Base-by-base conservation (phyloP, 2,329 filamentous ascomycete species). In the Hypoxylon sp. region DNA sequence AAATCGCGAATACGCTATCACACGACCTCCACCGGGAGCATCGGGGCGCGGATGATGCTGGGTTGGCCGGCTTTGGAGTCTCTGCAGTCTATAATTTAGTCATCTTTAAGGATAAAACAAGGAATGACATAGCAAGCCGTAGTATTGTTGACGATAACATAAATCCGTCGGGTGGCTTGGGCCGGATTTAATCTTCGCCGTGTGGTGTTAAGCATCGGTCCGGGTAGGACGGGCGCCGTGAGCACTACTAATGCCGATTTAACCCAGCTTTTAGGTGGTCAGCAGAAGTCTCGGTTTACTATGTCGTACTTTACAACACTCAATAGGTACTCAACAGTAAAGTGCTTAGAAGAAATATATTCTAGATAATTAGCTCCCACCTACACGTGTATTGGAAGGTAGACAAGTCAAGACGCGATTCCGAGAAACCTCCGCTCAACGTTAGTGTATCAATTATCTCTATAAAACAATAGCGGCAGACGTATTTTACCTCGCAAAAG, bases 111-210 rank as follows among this genome's bases (percentile, higher is more conserved):
- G 7, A 49, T 32, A 55, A 57, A 67, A 32, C 46, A 52, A 30
- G 53, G 45, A 36, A 63, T 58, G 46, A 52, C 38, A 48, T 58
- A 53, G 56, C 11, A n/a, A 21, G 57, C 41, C 55, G 56, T 64
- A 50, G 32, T 32, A 51, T 61, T 50, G 50, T 56, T 45, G 30
- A 67, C 53, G 19, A 53, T 53, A 34, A 46, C 13, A 53, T 41
- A 30, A 23, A 32, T 6, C 52, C 28, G 28, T 60, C 64, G 64
- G 60, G 49, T 69, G 61, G 55, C 45, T 63, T 63, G 64, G 45
- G 19, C 34, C 67, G 67, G 64, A 63, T 61, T 67, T 70, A 67
- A 67, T 60, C 32, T 28, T 63, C 53, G 58, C 56, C 59, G 48
- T 17, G 21, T 60, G 52, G 45, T 53, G 51, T 48, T 60, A 55